phyloP scores from a whole-genome alignment of 257 asterid species.

The Agastache rugosa region DNA sequence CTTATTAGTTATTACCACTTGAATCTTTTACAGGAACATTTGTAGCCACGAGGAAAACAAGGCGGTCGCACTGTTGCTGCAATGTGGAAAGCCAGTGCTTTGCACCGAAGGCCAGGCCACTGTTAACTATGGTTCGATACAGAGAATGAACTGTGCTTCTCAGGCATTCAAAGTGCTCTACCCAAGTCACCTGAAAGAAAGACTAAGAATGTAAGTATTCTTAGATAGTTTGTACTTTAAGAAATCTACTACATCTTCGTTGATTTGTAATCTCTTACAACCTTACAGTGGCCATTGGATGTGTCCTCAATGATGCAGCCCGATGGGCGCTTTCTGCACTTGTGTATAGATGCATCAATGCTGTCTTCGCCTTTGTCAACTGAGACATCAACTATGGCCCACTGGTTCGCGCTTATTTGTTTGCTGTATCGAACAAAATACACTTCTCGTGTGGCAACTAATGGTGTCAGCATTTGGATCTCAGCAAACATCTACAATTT shows the following conservation, averaged over 20 bases:
- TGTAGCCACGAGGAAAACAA: conserved; percentile 78
- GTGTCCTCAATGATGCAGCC: conserved; percentile 89
- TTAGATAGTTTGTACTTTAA: background rate
- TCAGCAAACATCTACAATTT: conserved; percentile 76
- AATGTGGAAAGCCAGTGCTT: conserved; percentile 84
- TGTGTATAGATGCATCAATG: conserved; percentile 59
- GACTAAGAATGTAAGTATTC: conserved; percentile 16
- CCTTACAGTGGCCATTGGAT: conserved; percentile 90
- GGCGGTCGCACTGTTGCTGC: conserved; percentile 80
- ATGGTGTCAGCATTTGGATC: conserved; percentile 86
- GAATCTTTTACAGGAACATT: conserved; percentile 85
- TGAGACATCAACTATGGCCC: conserved; percentile 88
- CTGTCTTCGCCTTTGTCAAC: conserved; percentile 66
- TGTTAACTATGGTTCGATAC: conserved; percentile 71
- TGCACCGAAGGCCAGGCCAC: conserved; percentile 88
- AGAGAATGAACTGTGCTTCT: conserved; percentile 58
- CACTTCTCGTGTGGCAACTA: conserved; percentile 79
- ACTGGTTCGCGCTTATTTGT: conserved; percentile 57
- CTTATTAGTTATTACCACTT: conserved; percentile 48
- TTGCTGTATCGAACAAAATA: conserved; percentile 75
- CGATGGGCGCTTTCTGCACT: conserved; percentile 82
- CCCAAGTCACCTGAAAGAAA: conserved; percentile 81
- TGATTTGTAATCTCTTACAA: conserved; percentile 33
- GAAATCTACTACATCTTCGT: background rate
- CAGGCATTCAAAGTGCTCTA: conserved; percentile 83